These are phyloP conservation scores for Neostapfia colusana DNA, from an alignment of 176 grass and related monocot genomes.

Conservation along the genomic window DNA sequence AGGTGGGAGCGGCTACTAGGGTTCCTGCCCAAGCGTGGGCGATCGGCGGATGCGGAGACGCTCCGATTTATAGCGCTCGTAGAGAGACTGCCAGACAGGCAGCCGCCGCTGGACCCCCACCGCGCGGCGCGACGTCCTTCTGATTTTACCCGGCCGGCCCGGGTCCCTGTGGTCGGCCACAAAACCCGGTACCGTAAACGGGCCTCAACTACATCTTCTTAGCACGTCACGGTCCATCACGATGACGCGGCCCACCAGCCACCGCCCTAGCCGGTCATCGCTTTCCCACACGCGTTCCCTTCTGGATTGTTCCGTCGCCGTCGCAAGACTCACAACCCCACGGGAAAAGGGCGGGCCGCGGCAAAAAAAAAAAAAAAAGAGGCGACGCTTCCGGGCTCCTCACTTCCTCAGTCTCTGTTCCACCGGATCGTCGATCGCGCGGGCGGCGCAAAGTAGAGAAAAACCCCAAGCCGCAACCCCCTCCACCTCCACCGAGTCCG, in stretches of 20 bases:
- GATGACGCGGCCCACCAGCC: neutral
- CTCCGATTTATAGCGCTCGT: slow-evolving; percentile 27
- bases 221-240: too few relatives aligned
- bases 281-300: slow-evolving; percentile 7
- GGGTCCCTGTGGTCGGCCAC: neutral
- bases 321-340: slow-evolving; percentile 31
- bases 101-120: slow-evolving; percentile 5
- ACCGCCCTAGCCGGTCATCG: neutral
- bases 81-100: neutral
- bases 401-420: neutral
- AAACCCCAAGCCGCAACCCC: slow-evolving; percentile 36
- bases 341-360: slow-evolving; percentile 18
- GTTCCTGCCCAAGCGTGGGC: slow-evolving; percentile 21
- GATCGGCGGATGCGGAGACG: neutral
- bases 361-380: neutral
- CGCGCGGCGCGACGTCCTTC: neutral
- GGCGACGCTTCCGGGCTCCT: neutral
- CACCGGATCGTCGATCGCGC: neutral
- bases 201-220: neutral
- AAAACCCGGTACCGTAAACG: neutral
- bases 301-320: slow-evolving; percentile 62
- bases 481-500: neutral
- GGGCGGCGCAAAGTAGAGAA: neutral
- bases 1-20: slow-evolving; percentile 44
- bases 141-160: neutral